Conservation (phyloP, 495 filamentous ascomycete genomes). For the Podospora bellae-mahoneyi region DNA sequence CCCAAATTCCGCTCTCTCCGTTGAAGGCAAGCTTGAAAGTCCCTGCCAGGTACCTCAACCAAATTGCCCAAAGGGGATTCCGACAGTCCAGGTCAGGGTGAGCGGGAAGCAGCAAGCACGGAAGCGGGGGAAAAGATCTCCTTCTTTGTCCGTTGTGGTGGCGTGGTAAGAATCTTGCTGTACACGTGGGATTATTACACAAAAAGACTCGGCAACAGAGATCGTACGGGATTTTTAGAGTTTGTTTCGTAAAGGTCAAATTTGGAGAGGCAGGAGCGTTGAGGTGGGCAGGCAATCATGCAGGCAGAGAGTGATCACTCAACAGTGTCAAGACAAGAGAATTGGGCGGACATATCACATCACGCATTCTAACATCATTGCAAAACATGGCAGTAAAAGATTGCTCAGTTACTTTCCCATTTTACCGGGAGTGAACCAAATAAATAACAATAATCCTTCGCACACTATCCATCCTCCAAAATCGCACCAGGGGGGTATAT, state of each 20-base stretch:
- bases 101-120: not conserved
- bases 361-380: not conserved
- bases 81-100: not conserved
- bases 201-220: not conserved
- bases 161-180: not conserved
- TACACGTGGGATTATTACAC: not conserved
- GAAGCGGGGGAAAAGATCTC: not conserved
- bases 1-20: not conserved
- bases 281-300: not conserved
- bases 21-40: not conserved
- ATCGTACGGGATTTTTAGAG: not conserved
- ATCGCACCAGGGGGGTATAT: constrained; percentile 20
- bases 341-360: not conserved
- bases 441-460: not conserved
- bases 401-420: not conserved
- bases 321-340: no score
- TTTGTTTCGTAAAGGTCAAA: not conserved
- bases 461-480: not conserved
- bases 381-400: not conserved
- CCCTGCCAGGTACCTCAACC: not conserved
- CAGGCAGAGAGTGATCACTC: not conserved
- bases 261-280: not conserved
- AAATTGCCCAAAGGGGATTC: not conserved
- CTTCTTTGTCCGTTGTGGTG: not conserved
- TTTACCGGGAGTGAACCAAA: not conserved